phyloP scores from a whole-genome alignment of 768 basidiomycete species.

The Psilocybe cyanescens region DNA sequence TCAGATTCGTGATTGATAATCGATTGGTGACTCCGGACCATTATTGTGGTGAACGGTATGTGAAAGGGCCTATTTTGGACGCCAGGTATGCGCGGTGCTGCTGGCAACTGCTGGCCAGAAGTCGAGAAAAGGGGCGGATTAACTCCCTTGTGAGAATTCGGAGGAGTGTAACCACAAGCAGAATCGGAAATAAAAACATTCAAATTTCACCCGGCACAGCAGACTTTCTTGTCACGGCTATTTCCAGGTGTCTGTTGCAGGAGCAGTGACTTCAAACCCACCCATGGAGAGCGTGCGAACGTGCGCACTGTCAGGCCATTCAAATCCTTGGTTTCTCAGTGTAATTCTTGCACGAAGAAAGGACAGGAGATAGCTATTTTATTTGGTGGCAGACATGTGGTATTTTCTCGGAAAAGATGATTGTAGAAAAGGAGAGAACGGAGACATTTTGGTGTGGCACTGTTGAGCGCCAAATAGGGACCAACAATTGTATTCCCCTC shows the following conservation, averaged over 20 bases:
- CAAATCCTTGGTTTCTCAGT: background rate
- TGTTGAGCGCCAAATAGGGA: slow-evolving; percentile 23
- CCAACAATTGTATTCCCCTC: slow-evolving; percentile 42
- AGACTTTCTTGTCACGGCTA: slow-evolving; percentile 8
- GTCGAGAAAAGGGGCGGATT: slow-evolving; percentile 1
- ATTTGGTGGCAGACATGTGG: background rate
- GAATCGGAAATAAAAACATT: background rate
- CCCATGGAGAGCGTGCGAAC: slow-evolving; percentile 18
- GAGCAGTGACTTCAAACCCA: slow-evolving; percentile 9
- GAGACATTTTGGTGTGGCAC: slow-evolving; percentile 28
- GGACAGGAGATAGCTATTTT: background rate
- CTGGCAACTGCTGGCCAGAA: slow-evolving; percentile 2
- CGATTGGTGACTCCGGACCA: slow-evolving; percentile 12
- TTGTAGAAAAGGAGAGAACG: slow-evolving; percentile 6
- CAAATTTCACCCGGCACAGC: slow-evolving; percentile 2
- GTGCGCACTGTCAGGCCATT: slow-evolving; percentile 7
- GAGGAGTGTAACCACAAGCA: background rate
- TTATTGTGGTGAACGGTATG: background rate
- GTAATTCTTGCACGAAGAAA: background rate
- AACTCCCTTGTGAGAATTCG: background rate
- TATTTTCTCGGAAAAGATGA: background rate
- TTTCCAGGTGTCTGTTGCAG: slow-evolving; percentile 10
- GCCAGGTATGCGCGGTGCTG: background rate
- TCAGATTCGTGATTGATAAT: slow-evolving; percentile 8
- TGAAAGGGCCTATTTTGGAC: slow-evolving; percentile 6